Evolutionary conservation across 2,329 filamentous ascomycete genomes (phyloP).

Genomic region (Trichoderma citrinoviride): DNA sequence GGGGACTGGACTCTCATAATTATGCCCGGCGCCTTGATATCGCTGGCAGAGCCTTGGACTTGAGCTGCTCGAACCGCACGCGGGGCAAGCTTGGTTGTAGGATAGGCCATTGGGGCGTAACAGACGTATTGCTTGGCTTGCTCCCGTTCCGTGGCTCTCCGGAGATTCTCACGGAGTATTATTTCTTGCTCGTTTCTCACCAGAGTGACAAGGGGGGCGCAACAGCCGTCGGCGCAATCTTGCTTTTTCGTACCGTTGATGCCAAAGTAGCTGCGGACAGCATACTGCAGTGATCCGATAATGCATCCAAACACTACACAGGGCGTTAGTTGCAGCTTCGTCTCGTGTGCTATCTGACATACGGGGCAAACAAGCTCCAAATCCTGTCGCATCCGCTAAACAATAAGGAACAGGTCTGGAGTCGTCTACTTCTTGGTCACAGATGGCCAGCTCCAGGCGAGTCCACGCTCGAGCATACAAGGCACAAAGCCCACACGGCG

Average conservation of each 20-base stretch:
- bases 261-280: constrained; percentile 35
- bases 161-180: constrained; percentile 29
- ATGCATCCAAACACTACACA: constrained; percentile 35
- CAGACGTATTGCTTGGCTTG: neutral
- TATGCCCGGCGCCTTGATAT: neutral
- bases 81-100: neutral
- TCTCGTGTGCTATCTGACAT: constrained; percentile 4
- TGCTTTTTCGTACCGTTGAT: constrained; percentile 29
- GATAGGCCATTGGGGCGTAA: neutral
- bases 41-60: neutral
- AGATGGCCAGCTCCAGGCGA: constrained; percentile 28
- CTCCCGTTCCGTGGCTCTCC: constrained; percentile 2
- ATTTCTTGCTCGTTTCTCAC: constrained; percentile 36
- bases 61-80: neutral
- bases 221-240: constrained; percentile 32
- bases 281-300: constrained; percentile 32
- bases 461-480: constrained; percentile 31
- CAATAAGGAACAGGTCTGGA: constrained; percentile 24
- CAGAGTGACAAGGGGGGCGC: constrained; percentile 31
- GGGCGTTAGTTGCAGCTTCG: neutral
- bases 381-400: constrained; percentile 29
- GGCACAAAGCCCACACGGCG: constrained; percentile 29
- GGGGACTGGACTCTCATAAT: neutral
- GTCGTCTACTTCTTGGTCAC: constrained; percentile 25
- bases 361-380: constrained; percentile 31